Conservation (phyloP, 192 early-diverging fungal species). For the Thoreauomyces humboldtii region DNA sequence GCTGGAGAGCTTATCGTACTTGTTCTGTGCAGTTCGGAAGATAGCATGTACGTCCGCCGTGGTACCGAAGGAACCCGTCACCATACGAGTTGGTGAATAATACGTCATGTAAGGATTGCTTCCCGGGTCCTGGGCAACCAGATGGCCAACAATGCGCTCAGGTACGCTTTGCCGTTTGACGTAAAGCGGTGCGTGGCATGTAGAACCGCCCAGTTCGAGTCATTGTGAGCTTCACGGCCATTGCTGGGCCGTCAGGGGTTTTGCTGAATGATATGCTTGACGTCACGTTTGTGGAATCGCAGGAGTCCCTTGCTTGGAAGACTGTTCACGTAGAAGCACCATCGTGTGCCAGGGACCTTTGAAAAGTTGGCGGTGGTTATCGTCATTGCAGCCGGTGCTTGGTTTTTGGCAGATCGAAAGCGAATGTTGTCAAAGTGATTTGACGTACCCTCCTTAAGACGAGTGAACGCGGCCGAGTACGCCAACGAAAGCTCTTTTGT, state of each 20-base stretch:
- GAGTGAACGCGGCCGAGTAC: slow-evolving; percentile 7
- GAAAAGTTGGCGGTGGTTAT: slow-evolving; percentile 13
- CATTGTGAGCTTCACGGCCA: slow-evolving; percentile 20
- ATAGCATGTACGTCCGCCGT: not conserved
- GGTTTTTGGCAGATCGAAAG: slow-evolving; percentile 8
- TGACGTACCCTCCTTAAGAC: not conserved
- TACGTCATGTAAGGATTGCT: slow-evolving; percentile 21
- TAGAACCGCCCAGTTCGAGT: slow-evolving; percentile 15
- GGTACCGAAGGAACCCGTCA: slow-evolving; percentile 18
- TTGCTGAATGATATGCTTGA: not conserved
- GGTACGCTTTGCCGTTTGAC: slow-evolving; percentile 4
- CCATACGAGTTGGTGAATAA: slow-evolving; percentile 17
- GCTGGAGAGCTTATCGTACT: not conserved
- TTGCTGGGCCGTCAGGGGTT: slow-evolving; percentile 1
- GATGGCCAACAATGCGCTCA: not conserved
- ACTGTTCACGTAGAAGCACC: slow-evolving; percentile 6
- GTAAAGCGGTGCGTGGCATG: slow-evolving; percentile 17
- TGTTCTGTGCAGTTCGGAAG: not conserved
- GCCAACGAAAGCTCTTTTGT: slow-evolving; percentile 21
- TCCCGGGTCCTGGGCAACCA: slow-evolving; percentile 17
- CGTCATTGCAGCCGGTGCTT: slow-evolving; percentile 7
- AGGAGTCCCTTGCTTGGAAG: slow-evolving; percentile 4
- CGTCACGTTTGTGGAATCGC: slow-evolving; percentile 3
- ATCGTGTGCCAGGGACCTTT: not conserved
- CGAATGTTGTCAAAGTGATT: slow-evolving; percentile 13